Evolutionary conservation across 2,329 filamentous ascomycete genomes (phyloP), one percentile per base, ranked within the genome.

Genomic region (Lomentospora prolificans): DNA sequence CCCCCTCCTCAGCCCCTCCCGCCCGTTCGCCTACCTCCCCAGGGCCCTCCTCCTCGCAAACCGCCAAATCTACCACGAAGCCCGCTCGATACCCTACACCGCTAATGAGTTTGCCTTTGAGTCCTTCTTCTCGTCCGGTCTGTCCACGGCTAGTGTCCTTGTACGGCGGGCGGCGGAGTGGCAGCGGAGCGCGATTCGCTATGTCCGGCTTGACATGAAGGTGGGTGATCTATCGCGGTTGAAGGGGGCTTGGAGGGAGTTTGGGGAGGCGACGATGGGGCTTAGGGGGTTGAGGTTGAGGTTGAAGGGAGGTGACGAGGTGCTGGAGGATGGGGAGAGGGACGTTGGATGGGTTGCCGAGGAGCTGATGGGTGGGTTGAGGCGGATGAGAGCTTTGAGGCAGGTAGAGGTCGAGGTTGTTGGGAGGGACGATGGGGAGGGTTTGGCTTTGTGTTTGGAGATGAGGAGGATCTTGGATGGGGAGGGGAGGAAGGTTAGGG

Each of bases 61-160:
- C 59, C 65, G 64, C 25, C 71, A 75, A 55, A 60, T 77, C 19
- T 77, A 76, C 63, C 30, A 61, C 53, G 76, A 79, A 59, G 65
- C 68, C 3, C 67, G 72, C 3, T 17, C 57, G 0, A 25, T 76
- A 2, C 72, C 75, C 2, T 76, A 75, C 59, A 59, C 62, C 6
- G 57, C 62, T 22, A 76, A 74, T 63, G 73, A 76, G 53, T 77
- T 78, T 57, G 68, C 69, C 24, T 78, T 76, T 58, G 65, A 71
- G 36, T 72, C 72, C 46, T 74, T 72, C 70, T 75, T 75, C 62
- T 67, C 70, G 10, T 74, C 72, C 12, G 75, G 74, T 0, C 61
- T 75, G 3, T 69, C 69, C 60, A 68, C 73, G 1, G 74, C 73
- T 0, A 61, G 67, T 7, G 63, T 65, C 0, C 72, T 75, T 55